phyloP scores from a whole-genome alignment of 768 basidiomycete species.

The Russula compacta region DNA sequence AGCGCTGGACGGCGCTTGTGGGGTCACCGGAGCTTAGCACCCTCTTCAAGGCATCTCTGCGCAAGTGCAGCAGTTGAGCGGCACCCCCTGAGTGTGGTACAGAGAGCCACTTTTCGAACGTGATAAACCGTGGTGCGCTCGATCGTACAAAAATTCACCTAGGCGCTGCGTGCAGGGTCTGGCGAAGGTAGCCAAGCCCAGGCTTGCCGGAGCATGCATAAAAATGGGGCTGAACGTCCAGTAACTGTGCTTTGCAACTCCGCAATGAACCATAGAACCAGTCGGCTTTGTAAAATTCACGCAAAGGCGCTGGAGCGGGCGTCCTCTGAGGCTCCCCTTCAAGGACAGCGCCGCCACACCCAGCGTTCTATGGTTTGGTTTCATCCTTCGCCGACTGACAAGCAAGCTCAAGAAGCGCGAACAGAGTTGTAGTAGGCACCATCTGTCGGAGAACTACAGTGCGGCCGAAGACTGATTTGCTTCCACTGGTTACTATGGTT shows the following conservation, averaged over 20 bases:
- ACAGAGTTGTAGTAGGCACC: background rate
- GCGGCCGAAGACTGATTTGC: background rate
- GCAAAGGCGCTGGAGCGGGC: background rate
- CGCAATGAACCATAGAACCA: background rate
- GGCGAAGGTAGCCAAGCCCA: background rate
- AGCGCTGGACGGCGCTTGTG: background rate
- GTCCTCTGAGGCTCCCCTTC: background rate
- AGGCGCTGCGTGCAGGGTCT: too few relatives aligned
- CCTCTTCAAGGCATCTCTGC: background rate
- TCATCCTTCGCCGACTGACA: background rate
- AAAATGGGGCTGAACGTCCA: background rate
- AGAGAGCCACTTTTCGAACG: background rate
- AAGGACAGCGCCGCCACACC: too few relatives aligned
- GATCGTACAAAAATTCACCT: background rate
- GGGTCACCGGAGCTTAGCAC: background rate
- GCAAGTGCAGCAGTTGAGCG: background rate
- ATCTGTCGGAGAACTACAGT: background rate
- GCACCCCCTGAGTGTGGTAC: background rate
- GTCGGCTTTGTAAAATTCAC: background rate
- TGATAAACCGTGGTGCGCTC: background rate
- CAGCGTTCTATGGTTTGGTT: background rate
- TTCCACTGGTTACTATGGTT: conserved; percentile 10
- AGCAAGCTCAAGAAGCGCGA: background rate
- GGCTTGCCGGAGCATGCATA: background rate
- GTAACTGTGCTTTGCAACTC: background rate